A percentile compares a stretch with the other conserved stretches of the same genome.
Conservation (phyloP, 306 rosid genomes). For the Cucumis cinereus region DNA sequence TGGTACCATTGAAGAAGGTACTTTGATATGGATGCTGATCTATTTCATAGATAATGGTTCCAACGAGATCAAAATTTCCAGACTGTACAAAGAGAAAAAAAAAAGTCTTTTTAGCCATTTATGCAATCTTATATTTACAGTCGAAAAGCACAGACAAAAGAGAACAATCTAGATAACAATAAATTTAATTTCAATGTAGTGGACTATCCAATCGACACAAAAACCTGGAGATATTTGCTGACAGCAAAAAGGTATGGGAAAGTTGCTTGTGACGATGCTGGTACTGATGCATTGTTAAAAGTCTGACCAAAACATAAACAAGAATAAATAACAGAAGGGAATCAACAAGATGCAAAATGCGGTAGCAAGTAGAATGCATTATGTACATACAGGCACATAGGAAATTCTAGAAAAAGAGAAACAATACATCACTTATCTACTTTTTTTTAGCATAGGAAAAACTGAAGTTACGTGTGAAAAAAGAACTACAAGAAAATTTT, state of each 20-base stretch:
- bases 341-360: neutral
- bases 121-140: neutral
- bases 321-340: neutral
- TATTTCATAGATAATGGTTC: constrained; percentile 68
- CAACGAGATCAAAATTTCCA: constrained; percentile 84
- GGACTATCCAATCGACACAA: neutral
- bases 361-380: neutral
- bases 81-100: constrained; percentile 39
- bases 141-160: neutral
- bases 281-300: constrained; percentile 70
- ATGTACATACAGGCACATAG: neutral
- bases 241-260: constrained; percentile 81
- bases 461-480: neutral
- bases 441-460: neutral
- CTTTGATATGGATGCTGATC: constrained; percentile 70
- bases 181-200: neutral
- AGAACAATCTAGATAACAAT: neutral
- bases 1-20: constrained; percentile 80
- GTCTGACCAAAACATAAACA: constrained; percentile 26
- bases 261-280: constrained; percentile 72
- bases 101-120: constrained; percentile 6
- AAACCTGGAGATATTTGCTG: constrained; percentile 92
- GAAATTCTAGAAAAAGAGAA: neutral
- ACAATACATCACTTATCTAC: neutral
- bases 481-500: neutral